These are phyloP conservation scores for Starmerella sp. DNA, from an alignment of 805 yeast species.

Conservation along the genomic window DNA sequence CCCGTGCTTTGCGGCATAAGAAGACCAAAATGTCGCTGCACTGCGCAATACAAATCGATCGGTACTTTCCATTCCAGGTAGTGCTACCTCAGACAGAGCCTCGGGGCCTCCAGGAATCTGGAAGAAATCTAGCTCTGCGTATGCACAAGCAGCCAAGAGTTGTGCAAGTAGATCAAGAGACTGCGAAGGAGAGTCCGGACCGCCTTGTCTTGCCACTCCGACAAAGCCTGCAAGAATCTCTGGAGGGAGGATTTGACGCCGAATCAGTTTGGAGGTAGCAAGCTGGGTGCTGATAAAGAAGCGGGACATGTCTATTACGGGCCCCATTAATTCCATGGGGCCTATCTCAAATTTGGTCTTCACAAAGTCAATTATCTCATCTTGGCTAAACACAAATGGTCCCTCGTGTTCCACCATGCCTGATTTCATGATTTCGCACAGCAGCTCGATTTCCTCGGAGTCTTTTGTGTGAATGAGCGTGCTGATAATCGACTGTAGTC, in stretches of 20 bases:
- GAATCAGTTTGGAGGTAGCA: neutral
- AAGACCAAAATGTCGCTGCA: slow-evolving; percentile 45
- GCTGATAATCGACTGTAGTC: slow-evolving; percentile 34
- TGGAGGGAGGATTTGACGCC: neutral
- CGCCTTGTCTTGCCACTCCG: neutral
- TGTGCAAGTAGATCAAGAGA: slow-evolving; percentile 21
- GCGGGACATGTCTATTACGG: slow-evolving; percentile 26
- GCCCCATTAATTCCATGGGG: slow-evolving; percentile 19
- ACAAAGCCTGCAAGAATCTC: neutral
- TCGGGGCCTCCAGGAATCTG: slow-evolving; percentile 15
- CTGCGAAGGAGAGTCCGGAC: neutral
- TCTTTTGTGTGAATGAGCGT: slow-evolving; percentile 36
- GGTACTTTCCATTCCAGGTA: slow-evolving; percentile 35
- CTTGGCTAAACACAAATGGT: slow-evolving; percentile 47
- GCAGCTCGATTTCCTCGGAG: slow-evolving; percentile 46
- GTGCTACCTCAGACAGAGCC: slow-evolving; percentile 29
- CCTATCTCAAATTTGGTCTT: slow-evolving; percentile 27
- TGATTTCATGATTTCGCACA: slow-evolving; percentile 48
- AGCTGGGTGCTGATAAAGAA: slow-evolving; percentile 22
- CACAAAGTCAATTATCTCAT: slow-evolving; percentile 35
- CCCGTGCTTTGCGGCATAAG: slow-evolving; percentile 27
- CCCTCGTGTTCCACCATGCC: slow-evolving; percentile 48
- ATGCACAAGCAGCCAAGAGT: slow-evolving; percentile 6
- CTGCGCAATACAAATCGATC: slow-evolving; percentile 49
- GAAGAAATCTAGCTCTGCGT: neutral